A percentile compares a stretch with the other conserved stretches of the same genome.
phyloP scores from a whole-genome alignment of 2,329 filamentous ascomycete species.

The Exophiala sp. region DNA sequence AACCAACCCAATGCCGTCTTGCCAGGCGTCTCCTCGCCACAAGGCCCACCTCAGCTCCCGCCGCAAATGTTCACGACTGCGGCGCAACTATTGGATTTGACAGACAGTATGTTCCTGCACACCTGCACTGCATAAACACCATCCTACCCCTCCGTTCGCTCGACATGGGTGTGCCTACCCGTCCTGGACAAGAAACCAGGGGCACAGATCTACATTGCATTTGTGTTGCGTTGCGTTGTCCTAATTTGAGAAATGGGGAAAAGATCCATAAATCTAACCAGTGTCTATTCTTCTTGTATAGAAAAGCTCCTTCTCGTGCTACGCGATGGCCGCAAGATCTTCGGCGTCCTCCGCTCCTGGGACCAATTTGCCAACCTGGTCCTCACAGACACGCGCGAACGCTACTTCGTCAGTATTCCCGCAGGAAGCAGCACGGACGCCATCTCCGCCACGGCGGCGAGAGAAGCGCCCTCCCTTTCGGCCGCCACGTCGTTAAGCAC shows the following conservation, averaged over 20 bases:
- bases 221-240: too few species aligned
- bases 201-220: too few species aligned
- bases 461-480: not conserved
- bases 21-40: constrained; percentile 29
- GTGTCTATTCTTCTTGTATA: constrained; percentile 44
- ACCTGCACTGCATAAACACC: not conserved
- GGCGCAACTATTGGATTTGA: constrained; percentile 88
- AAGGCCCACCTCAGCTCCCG: constrained; percentile 44
- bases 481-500: not conserved
- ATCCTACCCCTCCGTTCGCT: not conserved
- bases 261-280: too few species aligned
- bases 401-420: constrained; percentile 57
- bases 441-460: not conserved
- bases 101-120: constrained; percentile 70
- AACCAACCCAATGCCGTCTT: constrained; percentile 26
- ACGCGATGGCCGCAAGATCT: constrained; percentile 87
- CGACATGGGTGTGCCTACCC: too few species aligned
- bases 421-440: not conserved
- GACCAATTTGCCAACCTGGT: constrained; percentile 98
- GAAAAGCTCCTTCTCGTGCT: constrained; percentile 92
- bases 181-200: too few species aligned
- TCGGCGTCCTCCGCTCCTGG: constrained; percentile 89
- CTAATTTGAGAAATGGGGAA: too few species aligned
- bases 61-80: constrained; percentile 99
- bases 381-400: constrained; percentile 84